Conservation (phyloP, 306 rosid species). For the Acacia acuminata region DNA sequence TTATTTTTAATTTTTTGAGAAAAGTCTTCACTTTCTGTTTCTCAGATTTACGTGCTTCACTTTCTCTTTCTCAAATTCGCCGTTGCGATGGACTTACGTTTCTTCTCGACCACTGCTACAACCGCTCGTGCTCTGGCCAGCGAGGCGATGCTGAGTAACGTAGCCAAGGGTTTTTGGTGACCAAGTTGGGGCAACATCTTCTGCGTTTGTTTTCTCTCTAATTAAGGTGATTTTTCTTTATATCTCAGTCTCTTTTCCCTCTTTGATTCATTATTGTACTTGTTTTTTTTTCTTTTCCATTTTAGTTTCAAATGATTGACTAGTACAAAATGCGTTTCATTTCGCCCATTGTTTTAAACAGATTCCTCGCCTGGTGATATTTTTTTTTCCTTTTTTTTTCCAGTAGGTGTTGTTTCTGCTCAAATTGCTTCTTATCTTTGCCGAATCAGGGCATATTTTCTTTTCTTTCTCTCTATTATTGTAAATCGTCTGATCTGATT, state of each 20-base stretch:
- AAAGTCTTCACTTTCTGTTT: too few relatives aligned
- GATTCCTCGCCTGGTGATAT: background rate
- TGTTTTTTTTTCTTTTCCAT: background rate
- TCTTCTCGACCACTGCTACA: too few relatives aligned
- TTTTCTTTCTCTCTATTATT: background rate
- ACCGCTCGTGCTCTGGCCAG: too few relatives aligned
- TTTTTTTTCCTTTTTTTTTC: background rate
- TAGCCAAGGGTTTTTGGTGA: too few relatives aligned
- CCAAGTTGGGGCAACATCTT: too few relatives aligned
- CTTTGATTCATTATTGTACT: background rate
- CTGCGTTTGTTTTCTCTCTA: background rate
- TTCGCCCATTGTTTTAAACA: background rate
- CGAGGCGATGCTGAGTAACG: too few relatives aligned
- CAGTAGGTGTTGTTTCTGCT: background rate
- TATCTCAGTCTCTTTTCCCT: background rate
- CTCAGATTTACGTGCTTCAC: too few relatives aligned
- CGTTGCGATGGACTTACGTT: too few relatives aligned
- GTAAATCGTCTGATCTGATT: conserved; percentile 25
- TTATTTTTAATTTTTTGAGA: too few relatives aligned
- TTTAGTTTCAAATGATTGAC: background rate
- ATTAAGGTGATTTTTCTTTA: conserved; percentile 16
- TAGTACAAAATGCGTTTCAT: background rate
- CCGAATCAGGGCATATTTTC: background rate
- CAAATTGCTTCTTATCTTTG: background rate
- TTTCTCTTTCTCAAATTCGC: too few relatives aligned